Evolutionary conservation across 225 moss, liverwort and hornwort species (phyloP).

Genomic region (Physcomitrium patens): DNA sequence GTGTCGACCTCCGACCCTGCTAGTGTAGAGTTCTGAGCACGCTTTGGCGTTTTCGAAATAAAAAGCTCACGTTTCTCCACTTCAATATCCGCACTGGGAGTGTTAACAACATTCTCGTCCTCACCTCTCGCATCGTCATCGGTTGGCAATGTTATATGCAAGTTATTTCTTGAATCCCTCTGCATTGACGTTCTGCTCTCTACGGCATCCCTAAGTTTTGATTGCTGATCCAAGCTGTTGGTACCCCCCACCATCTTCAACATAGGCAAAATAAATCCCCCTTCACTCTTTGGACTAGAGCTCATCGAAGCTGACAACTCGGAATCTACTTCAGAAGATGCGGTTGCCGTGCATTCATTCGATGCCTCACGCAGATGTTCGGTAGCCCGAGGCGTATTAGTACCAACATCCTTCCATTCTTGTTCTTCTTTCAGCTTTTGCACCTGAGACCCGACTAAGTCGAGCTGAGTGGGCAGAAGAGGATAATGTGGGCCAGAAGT

Average conservation of each 20-base stretch:
- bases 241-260: too few relatives aligned
- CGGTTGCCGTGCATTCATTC: neutral
- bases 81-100: slow-evolving; percentile 29
- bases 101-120: neutral
- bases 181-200: neutral
- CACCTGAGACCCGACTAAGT: slow-evolving; percentile 15
- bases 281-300: too few relatives aligned
- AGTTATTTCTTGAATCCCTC: slow-evolving; percentile 7
- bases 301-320: too few relatives aligned
- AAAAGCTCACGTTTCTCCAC: slow-evolving; percentile 49
- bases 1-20: neutral
- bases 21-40: neutral
- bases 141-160: neutral
- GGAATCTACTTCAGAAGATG: too few relatives aligned
- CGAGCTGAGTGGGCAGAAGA: slow-evolving; percentile 30
- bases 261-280: too few relatives aligned
- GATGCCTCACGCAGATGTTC: neutral
- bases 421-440: slow-evolving; percentile 23
- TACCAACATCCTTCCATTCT: neutral
- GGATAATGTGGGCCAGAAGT: slow-evolving; percentile 20
- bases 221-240: neutral
- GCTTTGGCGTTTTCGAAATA: too few relatives aligned
- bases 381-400: neutral
- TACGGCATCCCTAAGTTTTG: neutral
- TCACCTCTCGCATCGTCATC: neutral